These are phyloP conservation scores for Discostella pseudostelligera DNA, from an alignment of 108 stramenopile species.

Conservation along the genomic window DNA sequence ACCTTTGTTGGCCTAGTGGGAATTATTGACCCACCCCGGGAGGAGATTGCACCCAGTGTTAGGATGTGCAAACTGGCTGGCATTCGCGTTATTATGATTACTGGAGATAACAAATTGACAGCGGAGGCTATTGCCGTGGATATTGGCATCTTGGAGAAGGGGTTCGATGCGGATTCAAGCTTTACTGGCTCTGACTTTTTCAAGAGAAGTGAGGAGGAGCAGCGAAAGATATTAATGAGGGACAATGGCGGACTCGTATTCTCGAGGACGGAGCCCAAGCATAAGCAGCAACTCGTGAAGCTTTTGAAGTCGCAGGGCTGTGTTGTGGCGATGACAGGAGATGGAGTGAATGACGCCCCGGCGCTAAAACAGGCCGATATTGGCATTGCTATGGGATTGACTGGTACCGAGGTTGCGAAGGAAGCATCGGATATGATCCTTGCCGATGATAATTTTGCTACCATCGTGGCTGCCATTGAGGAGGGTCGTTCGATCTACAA, in stretches of 20 bases:
- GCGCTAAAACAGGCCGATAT: constrained; percentile 91
- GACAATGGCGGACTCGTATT: constrained; percentile 58
- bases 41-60: constrained; percentile 76
- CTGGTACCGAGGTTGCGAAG: constrained; percentile 98
- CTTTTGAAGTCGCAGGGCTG: constrained; percentile 68
- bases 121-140: constrained; percentile 84
- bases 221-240: constrained; percentile 27
- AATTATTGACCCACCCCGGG: constrained; percentile 86
- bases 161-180: constrained; percentile 30
- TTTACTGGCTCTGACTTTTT: constrained; percentile 53
- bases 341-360: constrained; percentile 96
- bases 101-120: constrained; percentile 84
- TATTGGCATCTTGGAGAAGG: constrained; percentile 63
- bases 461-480: constrained; percentile 97
- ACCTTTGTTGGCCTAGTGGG: constrained; percentile 77
- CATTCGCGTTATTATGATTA: constrained; percentile 88
- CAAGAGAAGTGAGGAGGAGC: constrained; percentile 35
- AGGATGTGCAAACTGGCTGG: constrained; percentile 71
- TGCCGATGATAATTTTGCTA: constrained; percentile 98
- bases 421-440: constrained; percentile 99
- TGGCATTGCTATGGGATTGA: constrained; percentile 94
- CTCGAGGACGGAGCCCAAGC: constrained; percentile 74
- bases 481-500: constrained; percentile 98
- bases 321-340: constrained; percentile 92
- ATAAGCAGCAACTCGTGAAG: constrained; percentile 84